A percentile compares a stretch with the other conserved stretches of the same genome.
Conservation (phyloP, 75 land plant species). For the Isoetes taiwanensis region DNA sequence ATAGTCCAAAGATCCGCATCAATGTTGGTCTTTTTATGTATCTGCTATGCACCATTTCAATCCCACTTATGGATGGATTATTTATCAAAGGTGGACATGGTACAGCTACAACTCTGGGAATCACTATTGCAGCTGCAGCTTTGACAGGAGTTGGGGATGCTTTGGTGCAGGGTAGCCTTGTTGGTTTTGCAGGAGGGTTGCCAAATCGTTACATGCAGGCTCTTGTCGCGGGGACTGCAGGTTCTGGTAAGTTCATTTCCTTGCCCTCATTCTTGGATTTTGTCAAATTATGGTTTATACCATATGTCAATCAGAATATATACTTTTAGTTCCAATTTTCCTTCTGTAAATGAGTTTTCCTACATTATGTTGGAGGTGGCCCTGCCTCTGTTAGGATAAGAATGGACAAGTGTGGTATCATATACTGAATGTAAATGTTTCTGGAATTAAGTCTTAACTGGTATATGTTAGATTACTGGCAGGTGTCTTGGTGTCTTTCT, state of each 20-base stretch:
- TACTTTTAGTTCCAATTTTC: too few relatives aligned
- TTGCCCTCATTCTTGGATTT: too few relatives aligned
- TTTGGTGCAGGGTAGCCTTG: conserved; percentile 78
- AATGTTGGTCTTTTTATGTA: conserved; percentile 58
- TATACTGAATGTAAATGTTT: too few relatives aligned
- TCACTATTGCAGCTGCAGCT: conserved; percentile 47
- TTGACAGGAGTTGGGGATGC: conserved; percentile 62
- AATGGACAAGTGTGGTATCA: too few relatives aligned
- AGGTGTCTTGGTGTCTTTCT: conserved; percentile 82
- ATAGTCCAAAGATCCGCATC: conserved; percentile 35
- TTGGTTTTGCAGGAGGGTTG: conserved; percentile 86
- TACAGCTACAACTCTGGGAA: conserved; percentile 31
- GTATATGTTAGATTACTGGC: too few relatives aligned
- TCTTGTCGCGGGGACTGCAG: conserved; percentile 73
- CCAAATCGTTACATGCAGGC: conserved; percentile 97
- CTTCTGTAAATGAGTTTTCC: too few relatives aligned
- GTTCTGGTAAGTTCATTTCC: conserved; percentile 59
- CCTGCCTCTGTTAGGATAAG: too few relatives aligned
- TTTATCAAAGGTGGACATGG: conserved; percentile 35
- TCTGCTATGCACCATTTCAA: conserved; percentile 33
- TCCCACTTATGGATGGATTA: conserved; percentile 57
- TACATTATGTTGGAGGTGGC: too few relatives aligned
- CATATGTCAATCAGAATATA: too few relatives aligned
- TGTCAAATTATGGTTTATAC: too few relatives aligned
- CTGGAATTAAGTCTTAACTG: too few relatives aligned